A percentile compares a stretch with the other conserved stretches of the same genome.
Evolutionary conservation across 2,329 filamentous ascomycete species (phyloP).

Genomic region (Ceratocystis destructans): DNA sequence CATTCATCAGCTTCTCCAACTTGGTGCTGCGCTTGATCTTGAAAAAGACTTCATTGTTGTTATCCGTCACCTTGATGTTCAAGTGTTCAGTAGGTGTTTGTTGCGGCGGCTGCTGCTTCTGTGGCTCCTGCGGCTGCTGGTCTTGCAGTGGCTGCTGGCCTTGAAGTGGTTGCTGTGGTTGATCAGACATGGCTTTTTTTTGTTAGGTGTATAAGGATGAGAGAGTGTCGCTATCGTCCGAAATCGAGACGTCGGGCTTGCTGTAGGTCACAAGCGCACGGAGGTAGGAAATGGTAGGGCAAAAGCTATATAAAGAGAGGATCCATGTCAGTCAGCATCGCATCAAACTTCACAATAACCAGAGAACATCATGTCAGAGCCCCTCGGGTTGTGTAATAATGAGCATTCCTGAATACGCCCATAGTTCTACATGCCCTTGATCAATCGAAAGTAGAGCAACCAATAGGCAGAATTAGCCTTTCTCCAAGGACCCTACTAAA

Average conservation of each 20-base stretch:
- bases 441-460: neutral
- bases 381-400: neutral
- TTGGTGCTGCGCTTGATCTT: slow-evolving; percentile 97
- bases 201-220: neutral
- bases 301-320: neutral
- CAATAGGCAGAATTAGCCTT: neutral
- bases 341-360: neutral
- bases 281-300: neutral
- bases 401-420: neutral
- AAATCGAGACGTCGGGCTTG: neutral
- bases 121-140: slow-evolving; percentile 27
- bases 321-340: slow-evolving; percentile 3
- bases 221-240: neutral
- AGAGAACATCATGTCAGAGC: neutral
- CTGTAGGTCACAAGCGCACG: neutral
- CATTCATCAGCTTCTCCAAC: slow-evolving; percentile 95
- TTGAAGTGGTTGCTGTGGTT: slow-evolving; percentile 30
- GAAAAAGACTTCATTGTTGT: slow-evolving; percentile 99
- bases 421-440: neutral
- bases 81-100: slow-evolving; percentile 55
- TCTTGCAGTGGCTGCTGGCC: slow-evolving; percentile 21
- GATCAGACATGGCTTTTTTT: slow-evolving; percentile 26
- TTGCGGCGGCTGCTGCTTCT: slow-evolving; percentile 25
- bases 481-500: neutral
- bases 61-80: slow-evolving; percentile 98